These are phyloP conservation scores for Asclepias syriaca DNA, from an alignment of 257 asterid genomes.

Conservation along the genomic window DNA sequence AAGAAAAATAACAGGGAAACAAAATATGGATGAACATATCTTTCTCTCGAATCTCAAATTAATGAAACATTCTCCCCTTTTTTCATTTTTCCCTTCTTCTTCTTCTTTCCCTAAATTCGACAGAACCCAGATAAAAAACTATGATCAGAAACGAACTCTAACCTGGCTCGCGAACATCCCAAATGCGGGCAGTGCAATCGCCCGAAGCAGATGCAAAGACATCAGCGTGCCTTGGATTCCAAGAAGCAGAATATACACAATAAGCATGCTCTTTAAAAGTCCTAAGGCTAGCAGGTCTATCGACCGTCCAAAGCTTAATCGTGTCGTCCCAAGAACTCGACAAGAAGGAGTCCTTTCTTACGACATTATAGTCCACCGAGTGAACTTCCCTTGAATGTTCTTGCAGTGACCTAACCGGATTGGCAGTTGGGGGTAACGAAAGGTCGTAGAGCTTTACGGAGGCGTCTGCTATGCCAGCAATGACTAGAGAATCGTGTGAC, in stretches of 20 bases:
- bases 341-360: slow-evolving; percentile 80
- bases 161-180: slow-evolving; percentile 99
- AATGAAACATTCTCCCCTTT: neutral
- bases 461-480: slow-evolving; percentile 90
- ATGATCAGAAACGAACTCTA: slow-evolving; percentile 4
- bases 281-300: slow-evolving; percentile 80
- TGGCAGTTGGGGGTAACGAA: slow-evolving; percentile 65
- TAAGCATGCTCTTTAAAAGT: slow-evolving; percentile 96
- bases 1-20: neutral
- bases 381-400: slow-evolving; percentile 95
- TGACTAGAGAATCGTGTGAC: slow-evolving; percentile 82
- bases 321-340: slow-evolving; percentile 96
- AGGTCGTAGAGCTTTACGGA: slow-evolving; percentile 84
- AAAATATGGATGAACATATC: neutral
- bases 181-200: slow-evolving; percentile 86
- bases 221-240: slow-evolving; percentile 97
- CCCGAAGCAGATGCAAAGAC: slow-evolving; percentile 93
- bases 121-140: neutral
- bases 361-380: slow-evolving; percentile 77
- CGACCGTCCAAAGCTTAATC: slow-evolving; percentile 90
- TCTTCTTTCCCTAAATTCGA: neutral
- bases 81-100: neutral
- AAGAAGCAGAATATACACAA: slow-evolving; percentile 81
- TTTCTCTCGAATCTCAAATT: neutral
- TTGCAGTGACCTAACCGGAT: slow-evolving; percentile 83